A percentile compares a stretch with the other conserved stretches of the same genome.
Conservation (phyloP, 108 stramenopile species). For the Nitzschia putrida region DNA sequence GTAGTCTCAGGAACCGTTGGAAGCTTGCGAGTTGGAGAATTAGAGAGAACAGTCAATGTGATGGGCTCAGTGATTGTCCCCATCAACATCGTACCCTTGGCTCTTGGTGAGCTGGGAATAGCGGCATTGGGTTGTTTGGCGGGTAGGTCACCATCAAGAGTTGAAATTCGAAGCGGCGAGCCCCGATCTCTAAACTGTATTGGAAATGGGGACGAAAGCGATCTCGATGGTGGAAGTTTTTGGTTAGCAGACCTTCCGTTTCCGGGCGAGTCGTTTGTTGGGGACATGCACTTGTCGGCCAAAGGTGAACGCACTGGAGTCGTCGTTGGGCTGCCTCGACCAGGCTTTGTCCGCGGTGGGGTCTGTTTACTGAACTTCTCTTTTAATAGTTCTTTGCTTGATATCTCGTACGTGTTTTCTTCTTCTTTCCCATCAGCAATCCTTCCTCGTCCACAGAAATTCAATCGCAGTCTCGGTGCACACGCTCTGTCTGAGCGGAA, state of each 20-base stretch:
- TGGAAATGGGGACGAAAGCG: conserved; percentile 35
- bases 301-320: conserved; percentile 6
- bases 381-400: conserved; percentile 2
- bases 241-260: conserved; percentile 20
- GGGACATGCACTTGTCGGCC: not conserved
- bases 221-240: conserved; percentile 33
- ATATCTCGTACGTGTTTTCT: not conserved
- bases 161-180: conserved; percentile 8
- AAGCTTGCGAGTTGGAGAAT: conserved; percentile 3
- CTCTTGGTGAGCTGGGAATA: not conserved
- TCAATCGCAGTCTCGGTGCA: conserved; percentile 20
- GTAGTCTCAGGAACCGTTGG: not conserved
- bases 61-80: conserved; percentile 19
- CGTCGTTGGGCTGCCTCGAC: conserved; percentile 6
- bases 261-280: not conserved
- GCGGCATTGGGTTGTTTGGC: conserved; percentile 1
- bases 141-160: not conserved
- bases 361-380: conserved; percentile 1
- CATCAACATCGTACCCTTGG: conserved; percentile 6
- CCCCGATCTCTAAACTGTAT: conserved; percentile 40
- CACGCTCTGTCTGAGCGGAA: conserved; percentile 26
- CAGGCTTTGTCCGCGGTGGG: conserved; percentile 1
- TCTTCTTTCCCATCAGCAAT: conserved; percentile 10
- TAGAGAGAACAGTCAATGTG: not conserved
- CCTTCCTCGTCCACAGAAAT: conserved; percentile 19